Percentiles rank a stretch among this genome's conserved stretches.
Evolutionary conservation across 371 early-diverging fungal species (phyloP).

Genomic region (Pancytospora philotis): DNA sequence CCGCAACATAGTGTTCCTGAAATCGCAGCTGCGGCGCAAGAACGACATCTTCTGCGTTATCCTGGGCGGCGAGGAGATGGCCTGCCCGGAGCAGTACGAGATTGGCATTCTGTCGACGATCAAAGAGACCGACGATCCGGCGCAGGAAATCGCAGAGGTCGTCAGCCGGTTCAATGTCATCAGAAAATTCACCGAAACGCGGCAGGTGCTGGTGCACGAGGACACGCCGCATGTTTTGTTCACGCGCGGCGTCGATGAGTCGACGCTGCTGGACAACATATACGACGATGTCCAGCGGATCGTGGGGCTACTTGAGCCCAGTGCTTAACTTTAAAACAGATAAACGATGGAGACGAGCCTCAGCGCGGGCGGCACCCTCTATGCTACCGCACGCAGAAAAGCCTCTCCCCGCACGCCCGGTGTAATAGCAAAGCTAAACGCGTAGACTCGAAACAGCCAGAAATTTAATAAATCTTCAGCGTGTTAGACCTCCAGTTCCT

Average conservation of each 20-base stretch:
- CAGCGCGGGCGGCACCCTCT: too few species aligned
- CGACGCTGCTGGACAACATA: slow-evolving; percentile 91
- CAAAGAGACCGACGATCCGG: slow-evolving; percentile 34
- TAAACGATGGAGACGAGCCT: too few species aligned
- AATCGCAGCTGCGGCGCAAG: slow-evolving; percentile 25
- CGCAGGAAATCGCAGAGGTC: slow-evolving; percentile 28
- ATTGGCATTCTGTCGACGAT: slow-evolving; percentile 58
- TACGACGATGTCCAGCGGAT: slow-evolving; percentile 65
- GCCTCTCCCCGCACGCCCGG: not conserved
- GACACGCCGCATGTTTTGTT: slow-evolving; percentile 67
- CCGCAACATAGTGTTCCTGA: slow-evolving; percentile 46
- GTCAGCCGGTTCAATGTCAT: slow-evolving; percentile 39
- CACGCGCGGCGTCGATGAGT: slow-evolving; percentile 84
- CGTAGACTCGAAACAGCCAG: too few species aligned
- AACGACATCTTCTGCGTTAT: slow-evolving; percentile 59
- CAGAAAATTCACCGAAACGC: slow-evolving; percentile 32
- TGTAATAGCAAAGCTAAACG: too few species aligned
- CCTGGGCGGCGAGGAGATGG: slow-evolving; percentile 49
- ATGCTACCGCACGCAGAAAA: too few species aligned
- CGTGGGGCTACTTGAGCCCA: too few species aligned
- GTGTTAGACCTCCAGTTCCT: slow-evolving; percentile 55
- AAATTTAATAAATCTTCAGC: slow-evolving; percentile 53
- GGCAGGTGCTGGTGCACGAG: slow-evolving; percentile 38
- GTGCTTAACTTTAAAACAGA: too few species aligned
- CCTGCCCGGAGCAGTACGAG: slow-evolving; percentile 55